These are phyloP conservation scores for Calonectria hongkongensis DNA, from an alignment of 2,329 filamentous ascomycete species.

Conservation along the genomic window DNA sequence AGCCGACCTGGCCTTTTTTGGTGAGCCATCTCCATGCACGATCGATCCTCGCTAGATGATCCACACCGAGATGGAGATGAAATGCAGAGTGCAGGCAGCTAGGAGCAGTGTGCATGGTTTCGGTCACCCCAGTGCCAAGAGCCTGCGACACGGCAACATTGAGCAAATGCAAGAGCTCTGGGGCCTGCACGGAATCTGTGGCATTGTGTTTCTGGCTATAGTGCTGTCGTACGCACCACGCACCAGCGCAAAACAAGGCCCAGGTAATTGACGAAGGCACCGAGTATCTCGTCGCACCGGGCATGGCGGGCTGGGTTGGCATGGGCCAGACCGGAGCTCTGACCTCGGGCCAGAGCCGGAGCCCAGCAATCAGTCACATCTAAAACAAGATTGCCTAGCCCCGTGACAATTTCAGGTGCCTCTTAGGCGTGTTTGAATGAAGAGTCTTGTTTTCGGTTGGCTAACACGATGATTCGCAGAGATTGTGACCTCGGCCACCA, in stretches of 20 bases:
- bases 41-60: constrained; percentile 22
- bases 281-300: constrained; percentile 44
- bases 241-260: constrained; percentile 38
- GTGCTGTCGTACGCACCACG: constrained; percentile 37
- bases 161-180: constrained; percentile 43
- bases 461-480: constrained; percentile 36
- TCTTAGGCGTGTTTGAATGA: constrained; percentile 7
- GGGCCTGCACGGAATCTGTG: constrained; percentile 43
- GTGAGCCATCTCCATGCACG: constrained; percentile 19
- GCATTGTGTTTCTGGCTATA: constrained; percentile 39
- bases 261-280: constrained; percentile 35
- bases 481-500: neutral
- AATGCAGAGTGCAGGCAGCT: constrained; percentile 14
- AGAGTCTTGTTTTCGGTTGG: constrained; percentile 23
- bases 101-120: constrained; percentile 34
- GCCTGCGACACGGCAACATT: constrained; percentile 18
- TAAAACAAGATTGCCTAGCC: neutral
- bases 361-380: constrained; percentile 37
- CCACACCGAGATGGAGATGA: constrained; percentile 35
- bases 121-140: constrained; percentile 33
- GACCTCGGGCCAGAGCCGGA: constrained; percentile 31
- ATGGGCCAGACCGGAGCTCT: constrained; percentile 38
- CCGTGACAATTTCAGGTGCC: constrained; percentile 26
- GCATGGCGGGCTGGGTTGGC: constrained; percentile 39
- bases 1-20: neutral